Conservation (phyloP, 352 stramenopile species). For the Phytophthora uliginosa region DNA sequence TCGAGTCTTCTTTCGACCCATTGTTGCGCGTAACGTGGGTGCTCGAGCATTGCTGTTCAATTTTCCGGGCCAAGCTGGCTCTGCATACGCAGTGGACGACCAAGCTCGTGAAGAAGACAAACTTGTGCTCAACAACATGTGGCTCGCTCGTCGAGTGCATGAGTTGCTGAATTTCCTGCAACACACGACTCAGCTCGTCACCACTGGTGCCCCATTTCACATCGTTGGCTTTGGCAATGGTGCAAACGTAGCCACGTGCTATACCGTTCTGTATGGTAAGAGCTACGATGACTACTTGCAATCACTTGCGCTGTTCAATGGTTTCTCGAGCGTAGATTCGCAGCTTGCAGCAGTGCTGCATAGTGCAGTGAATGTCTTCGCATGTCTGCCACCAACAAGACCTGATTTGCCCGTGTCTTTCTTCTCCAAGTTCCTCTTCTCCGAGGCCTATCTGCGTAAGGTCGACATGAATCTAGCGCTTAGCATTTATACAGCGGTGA, state of each 20-base stretch:
- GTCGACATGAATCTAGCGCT: slow-evolving; percentile 91
- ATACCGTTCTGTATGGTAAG: slow-evolving; percentile 61
- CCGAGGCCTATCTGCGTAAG: slow-evolving; percentile 86
- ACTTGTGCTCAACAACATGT: slow-evolving; percentile 89
- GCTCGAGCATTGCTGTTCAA: slow-evolving; percentile 93
- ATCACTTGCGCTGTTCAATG: slow-evolving; percentile 88
- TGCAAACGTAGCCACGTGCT: slow-evolving; percentile 84
- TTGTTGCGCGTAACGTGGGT: slow-evolving; percentile 83
- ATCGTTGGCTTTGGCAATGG: slow-evolving; percentile 93
- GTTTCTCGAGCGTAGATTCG: slow-evolving; percentile 82
- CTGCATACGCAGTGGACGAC: slow-evolving; percentile 61
- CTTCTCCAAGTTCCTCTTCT: slow-evolving; percentile 94
- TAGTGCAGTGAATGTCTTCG: slow-evolving; percentile 86
- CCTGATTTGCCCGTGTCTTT: slow-evolving; percentile 92
- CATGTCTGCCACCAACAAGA: slow-evolving; percentile 78
- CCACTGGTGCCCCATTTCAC: slow-evolving; percentile 81
- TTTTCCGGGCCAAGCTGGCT: slow-evolving; percentile 90
- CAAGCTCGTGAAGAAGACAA: slow-evolving; percentile 37
- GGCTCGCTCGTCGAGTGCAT: slow-evolving; percentile 80
- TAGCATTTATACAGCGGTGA: slow-evolving; percentile 95
- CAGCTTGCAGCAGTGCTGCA: slow-evolving; percentile 85
- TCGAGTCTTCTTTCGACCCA: slow-evolving; percentile 87
- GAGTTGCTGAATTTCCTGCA: slow-evolving; percentile 91
- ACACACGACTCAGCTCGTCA: slow-evolving; percentile 72
- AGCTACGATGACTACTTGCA: slow-evolving; percentile 63